These are phyloP conservation scores for Raddia distichophylla DNA, from an alignment of 176 grass and related monocot species.

Conservation along the genomic window DNA sequence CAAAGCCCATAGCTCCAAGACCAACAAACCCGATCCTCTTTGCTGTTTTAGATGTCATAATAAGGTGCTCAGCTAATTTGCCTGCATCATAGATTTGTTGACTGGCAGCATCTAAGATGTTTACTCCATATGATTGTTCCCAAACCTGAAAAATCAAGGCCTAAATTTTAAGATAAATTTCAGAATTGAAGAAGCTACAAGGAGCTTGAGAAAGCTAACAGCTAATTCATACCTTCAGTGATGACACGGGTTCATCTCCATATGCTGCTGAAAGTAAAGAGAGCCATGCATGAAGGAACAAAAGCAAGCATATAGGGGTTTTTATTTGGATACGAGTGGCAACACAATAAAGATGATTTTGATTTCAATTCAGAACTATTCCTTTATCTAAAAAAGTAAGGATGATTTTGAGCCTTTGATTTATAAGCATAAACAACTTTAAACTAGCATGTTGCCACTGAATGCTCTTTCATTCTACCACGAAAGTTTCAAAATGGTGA, in stretches of 20 bases:
- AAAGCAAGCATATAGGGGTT: constrained; percentile 10
- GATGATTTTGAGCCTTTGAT: neutral
- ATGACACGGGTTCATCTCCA: constrained; percentile 55
- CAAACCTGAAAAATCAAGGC: constrained; percentile 62
- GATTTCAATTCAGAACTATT: too few species aligned
- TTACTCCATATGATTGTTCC: constrained; percentile 82
- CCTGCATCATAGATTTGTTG: constrained; percentile 73
- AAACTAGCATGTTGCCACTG: neutral
- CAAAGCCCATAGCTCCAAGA: constrained; percentile 98
- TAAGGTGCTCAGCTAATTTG: constrained; percentile 66
- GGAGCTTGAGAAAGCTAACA: constrained; percentile 28
- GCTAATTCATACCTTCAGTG: constrained; percentile 66
- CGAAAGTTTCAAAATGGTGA: neutral
- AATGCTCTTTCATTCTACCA: neutral
- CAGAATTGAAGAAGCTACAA: constrained; percentile 20
- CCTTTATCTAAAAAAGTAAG: too few species aligned
- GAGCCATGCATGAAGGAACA: constrained; percentile 27
- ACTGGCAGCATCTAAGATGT: constrained; percentile 73
- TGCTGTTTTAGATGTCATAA: constrained; percentile 60
- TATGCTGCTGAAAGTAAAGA: constrained; percentile 48
- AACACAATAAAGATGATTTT: neutral
- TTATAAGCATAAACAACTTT: constrained; percentile 22
- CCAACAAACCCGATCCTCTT: constrained; percentile 92
- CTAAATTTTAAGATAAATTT: constrained; percentile 36
- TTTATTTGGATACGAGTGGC: neutral